Conservation (phyloP, 2,329 filamentous ascomycete genomes). For the Sclerotinia spermophila region DNA sequence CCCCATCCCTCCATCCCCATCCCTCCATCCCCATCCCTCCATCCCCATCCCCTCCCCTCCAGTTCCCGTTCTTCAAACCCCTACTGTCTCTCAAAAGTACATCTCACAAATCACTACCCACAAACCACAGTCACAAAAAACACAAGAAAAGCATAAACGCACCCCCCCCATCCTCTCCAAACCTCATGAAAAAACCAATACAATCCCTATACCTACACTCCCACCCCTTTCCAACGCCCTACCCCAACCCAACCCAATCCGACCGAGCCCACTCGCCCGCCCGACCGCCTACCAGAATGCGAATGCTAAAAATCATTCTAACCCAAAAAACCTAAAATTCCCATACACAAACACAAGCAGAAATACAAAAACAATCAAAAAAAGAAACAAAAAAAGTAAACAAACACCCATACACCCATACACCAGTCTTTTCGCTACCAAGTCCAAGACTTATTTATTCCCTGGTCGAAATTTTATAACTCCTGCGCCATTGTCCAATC, state of each 20-base stretch:
- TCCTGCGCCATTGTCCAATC: background rate
- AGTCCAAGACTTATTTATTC: background rate
- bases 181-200: background rate
- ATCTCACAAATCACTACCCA: background rate
- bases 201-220: background rate
- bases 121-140: background rate
- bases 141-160: background rate
- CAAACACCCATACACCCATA: background rate
- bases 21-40: background rate
- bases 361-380: background rate
- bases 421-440: background rate
- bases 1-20: background rate
- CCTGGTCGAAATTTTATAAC: background rate
- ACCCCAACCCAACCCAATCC: background rate
- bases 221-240: background rate
- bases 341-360: background rate
- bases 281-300: background rate
- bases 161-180: background rate
- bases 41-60: background rate
- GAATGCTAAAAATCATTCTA: background rate
- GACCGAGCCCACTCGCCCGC: background rate
- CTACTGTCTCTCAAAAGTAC: background rate
- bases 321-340: background rate
- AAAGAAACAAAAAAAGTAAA: background rate
- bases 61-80: too few species aligned